Base-by-base conservation (phyloP, 2,329 filamentous ascomycete species). In the Colletotrichum zoysiae region DNA sequence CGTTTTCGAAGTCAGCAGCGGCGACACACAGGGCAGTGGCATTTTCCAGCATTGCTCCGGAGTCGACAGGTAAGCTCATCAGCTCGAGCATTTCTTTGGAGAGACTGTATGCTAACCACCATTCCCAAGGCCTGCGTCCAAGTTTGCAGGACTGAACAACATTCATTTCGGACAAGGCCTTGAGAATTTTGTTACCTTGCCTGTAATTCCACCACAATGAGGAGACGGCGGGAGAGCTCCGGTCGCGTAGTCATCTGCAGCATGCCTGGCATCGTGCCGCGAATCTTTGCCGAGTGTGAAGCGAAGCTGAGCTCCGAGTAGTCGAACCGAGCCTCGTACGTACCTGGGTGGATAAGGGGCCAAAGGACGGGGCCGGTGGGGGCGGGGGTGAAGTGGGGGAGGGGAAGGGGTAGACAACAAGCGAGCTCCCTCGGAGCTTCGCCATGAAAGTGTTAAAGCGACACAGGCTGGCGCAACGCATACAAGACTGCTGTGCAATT, bases 1-100 rank as follows among this genome's bases (percentile, higher is more conserved):
- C 20, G 82, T 90, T 2, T 84, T 91, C 53, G 88, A 91, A 77
- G 81, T 91, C 3, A 78, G 83, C 7, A 84, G 82, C 55, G 86
- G 86, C 1, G 89, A 91, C 78, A 91, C 89, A 0, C 88, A 90
- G 73, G 89, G 89, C 0, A 84, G 82, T 44, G 89, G 88, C 0
- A 83, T 89, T 33, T 90, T 90, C 77, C 78, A 81, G 73, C 89
- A 91, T 75, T 82, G 84, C 33, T 83, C 86, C 69, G 78, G 83
- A 0, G 78, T 82, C 23, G 88, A 89, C 74, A 79, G 86, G 82
- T 82, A 75, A 75, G 81, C 72, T 1, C 0, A 80, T 85, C 1
- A 84, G 11, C 18, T 33, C 8, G 8, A 50, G 42, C 20, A 9
- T 84, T 73, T 82, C 16, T 14, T 26, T 18, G 16, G 4, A n/a